These are phyloP conservation scores for Crithidia expoeki DNA, from an alignment of 208 protist genomes.

Conservation along the genomic window DNA sequence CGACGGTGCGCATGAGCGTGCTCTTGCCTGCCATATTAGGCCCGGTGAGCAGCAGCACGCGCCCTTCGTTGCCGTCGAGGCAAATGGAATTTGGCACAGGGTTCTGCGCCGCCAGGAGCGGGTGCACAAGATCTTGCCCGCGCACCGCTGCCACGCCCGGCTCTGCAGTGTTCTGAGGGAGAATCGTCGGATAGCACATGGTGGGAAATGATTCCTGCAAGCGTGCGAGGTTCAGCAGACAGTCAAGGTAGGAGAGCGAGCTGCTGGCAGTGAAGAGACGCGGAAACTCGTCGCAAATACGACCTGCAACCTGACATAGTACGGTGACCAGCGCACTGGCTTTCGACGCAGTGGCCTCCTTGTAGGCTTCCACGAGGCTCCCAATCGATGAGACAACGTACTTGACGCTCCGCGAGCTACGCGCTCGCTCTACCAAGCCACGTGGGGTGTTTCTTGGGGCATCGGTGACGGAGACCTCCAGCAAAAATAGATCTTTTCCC, in stretches of 20 bases:
- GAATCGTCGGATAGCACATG: conserved; percentile 34
- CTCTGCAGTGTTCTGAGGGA: neutral
- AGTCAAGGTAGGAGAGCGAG: conserved; percentile 85
- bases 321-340: conserved; percentile 65
- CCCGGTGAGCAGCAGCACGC: conserved; percentile 95
- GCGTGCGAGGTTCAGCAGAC: conserved; percentile 67
- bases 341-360: conserved; percentile 59
- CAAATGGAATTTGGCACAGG: conserved; percentile 75
- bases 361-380: conserved; percentile 56
- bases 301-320: conserved; percentile 60
- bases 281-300: conserved; percentile 75
- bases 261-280: conserved; percentile 56
- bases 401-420: conserved; percentile 73
- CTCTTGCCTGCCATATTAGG: conserved; percentile 99
- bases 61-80: conserved; percentile 81
- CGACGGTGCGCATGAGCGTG: conserved; percentile 96
- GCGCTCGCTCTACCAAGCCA: conserved; percentile 70
- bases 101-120: conserved; percentile 29
- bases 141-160: conserved; percentile 20
- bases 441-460: conserved; percentile 51
- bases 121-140: conserved; percentile 40
- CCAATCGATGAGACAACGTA: conserved; percentile 61
- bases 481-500: conserved; percentile 86
- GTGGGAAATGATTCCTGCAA: conserved; percentile 36
- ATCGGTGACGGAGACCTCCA: conserved; percentile 69